These are phyloP conservation scores for Globisporangium camurandrum DNA, from an alignment of 352 stramenopile genomes.

Conservation along the genomic window DNA sequence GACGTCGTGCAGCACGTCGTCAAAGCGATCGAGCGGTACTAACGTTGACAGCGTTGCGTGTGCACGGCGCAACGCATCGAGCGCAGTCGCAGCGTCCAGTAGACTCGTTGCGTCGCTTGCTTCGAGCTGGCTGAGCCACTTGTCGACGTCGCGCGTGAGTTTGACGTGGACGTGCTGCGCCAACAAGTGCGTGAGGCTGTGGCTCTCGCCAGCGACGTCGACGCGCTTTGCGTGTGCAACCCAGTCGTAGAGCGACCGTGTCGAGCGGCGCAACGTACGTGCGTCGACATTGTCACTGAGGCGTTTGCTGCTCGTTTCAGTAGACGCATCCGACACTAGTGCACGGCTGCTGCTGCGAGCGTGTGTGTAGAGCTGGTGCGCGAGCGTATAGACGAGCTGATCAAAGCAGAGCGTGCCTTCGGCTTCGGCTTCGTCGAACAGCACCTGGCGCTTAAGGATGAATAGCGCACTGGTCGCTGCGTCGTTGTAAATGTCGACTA, in stretches of 20 bases:
- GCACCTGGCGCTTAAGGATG: constrained; percentile 44
- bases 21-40: constrained; percentile 19
- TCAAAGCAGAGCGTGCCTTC: constrained; percentile 82
- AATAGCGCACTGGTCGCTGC: constrained; percentile 41
- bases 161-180: constrained; percentile 39
- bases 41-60: constrained; percentile 23
- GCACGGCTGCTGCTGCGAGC: not conserved
- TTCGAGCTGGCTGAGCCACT: constrained; percentile 44
- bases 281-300: no score
- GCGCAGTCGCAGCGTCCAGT: constrained; percentile 30
- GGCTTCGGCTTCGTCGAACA: constrained; percentile 79
- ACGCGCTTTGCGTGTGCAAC: constrained; percentile 27
- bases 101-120: constrained; percentile 40
- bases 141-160: constrained; percentile 51
- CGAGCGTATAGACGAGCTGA: constrained; percentile 61
- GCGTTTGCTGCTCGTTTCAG: no score
- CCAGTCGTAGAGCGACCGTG: constrained; percentile 15
- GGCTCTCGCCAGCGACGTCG: constrained; percentile 46
- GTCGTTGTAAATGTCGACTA: constrained; percentile 86
- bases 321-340: no score
- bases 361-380: constrained; percentile 51
- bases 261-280: not conserved
- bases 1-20: constrained; percentile 23
- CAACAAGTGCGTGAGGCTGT: constrained; percentile 55
- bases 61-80: constrained; percentile 27